A percentile compares a stretch with the other conserved stretches of the same genome.
Conservation (phyloP, 2,329 filamentous ascomycete genomes). For the Cadophora sp. region DNA sequence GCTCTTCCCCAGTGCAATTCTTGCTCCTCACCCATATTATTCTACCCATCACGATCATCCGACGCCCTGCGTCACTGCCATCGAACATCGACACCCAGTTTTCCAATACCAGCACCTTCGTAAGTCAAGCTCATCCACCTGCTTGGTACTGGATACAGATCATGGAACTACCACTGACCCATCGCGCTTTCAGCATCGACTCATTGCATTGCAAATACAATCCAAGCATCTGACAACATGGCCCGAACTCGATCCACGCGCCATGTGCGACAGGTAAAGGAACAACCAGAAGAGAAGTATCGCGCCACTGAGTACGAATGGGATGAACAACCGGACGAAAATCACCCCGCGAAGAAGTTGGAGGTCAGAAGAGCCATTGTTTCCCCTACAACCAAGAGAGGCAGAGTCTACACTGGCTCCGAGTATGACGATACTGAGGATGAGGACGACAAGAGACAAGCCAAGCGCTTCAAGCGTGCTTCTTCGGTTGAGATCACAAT, state of each 20-base stretch:
- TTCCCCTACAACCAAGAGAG: conserved; percentile 3
- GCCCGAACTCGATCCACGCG: conserved; percentile 2
- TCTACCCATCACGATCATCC: neutral
- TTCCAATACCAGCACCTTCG: neutral
- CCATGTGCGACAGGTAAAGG: neutral
- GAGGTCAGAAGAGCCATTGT: conserved; percentile 9
- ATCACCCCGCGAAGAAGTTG: conserved; percentile 14
- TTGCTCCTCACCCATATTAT: neutral
- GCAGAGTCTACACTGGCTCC: neutral
- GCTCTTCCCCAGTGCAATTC: neutral
- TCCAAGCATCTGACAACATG: neutral
- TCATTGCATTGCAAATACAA: neutral
- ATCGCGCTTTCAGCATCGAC: neutral
- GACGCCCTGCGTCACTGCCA: neutral
- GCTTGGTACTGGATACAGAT: neutral
- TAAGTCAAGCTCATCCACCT: neutral
- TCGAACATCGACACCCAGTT: neutral
- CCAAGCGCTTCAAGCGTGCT: conserved; percentile 8
- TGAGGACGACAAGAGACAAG: conserved; percentile 3
- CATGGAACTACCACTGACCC: neutral
- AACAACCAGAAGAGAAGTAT: conserved; percentile 1
- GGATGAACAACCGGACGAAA: conserved; percentile 4
- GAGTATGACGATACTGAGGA: conserved; percentile 5
- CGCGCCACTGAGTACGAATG: conserved; percentile 11
- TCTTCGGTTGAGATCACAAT: neutral